Evolutionary conservation across 768 basidiomycete species (phyloP).

Genomic region (Ephemerocybe angulata): DNA sequence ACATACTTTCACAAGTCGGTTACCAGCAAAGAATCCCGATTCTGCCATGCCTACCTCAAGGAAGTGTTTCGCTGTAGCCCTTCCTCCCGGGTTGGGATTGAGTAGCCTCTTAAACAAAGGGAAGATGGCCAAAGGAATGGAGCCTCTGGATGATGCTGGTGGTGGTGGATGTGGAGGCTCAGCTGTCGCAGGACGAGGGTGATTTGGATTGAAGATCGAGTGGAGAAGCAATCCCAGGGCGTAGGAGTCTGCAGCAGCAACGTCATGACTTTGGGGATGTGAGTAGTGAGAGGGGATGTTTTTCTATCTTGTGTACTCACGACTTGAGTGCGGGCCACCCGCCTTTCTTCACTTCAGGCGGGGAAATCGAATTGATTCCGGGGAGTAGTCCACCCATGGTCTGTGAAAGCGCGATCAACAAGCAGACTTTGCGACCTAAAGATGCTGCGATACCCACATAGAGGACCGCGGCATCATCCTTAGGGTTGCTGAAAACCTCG

Average conservation of each 20-base stretch:
- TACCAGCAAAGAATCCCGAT: constrained; percentile 79
- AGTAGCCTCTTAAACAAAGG: constrained; percentile 82
- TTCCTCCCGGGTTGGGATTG: constrained; percentile 80
- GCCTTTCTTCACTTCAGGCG: constrained; percentile 85
- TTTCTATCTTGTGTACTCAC: too few species aligned
- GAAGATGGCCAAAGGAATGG: constrained; percentile 74
- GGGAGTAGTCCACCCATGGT: constrained; percentile 63
- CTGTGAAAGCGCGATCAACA: constrained; percentile 34
- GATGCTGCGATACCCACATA: constrained; percentile 55
- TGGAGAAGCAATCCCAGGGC: constrained; percentile 84
- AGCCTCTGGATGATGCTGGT: constrained; percentile 67
- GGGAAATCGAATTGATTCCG: constrained; percentile 52
- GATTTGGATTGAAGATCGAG: constrained; percentile 80
- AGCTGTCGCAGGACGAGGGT: constrained; percentile 63
- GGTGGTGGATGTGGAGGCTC: constrained; percentile 78
- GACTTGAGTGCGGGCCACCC: constrained; percentile 85
- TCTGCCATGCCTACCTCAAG: constrained; percentile 78
- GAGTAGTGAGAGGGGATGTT: background rate
- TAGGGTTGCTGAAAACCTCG: constrained; percentile 80
- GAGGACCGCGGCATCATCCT: constrained; percentile 72
- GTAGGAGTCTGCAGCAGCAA: constrained; percentile 79
- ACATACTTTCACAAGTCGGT: constrained; percentile 82
- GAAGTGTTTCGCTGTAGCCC: constrained; percentile 73
- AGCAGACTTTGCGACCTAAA: background rate
- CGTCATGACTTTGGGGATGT: constrained; percentile 35